Conservation (phyloP, 1,139 yeast genomes). For the Zygosaccharomyces sapae region DNA sequence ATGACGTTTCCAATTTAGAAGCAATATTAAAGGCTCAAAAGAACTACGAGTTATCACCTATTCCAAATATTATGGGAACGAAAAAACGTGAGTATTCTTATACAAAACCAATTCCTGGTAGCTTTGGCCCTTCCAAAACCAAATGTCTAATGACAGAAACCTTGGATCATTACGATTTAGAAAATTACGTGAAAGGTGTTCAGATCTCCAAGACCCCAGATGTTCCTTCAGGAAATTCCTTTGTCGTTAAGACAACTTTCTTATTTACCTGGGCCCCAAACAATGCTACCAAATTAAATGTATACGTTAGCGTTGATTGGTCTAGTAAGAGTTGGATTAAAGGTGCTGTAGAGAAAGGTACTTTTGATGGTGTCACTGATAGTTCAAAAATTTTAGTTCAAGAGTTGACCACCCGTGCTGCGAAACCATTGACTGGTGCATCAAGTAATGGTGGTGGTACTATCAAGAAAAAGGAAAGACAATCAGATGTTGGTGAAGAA, state of each 20-base stretch:
- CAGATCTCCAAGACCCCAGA: conserved; percentile 83
- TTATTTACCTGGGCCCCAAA: conserved; percentile 63
- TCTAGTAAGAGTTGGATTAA: conserved; percentile 48
- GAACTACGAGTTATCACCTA: conserved; percentile 60
- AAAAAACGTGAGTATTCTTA: conserved; percentile 60
- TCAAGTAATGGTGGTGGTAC: background rate
- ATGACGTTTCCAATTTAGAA: conserved; percentile 53
- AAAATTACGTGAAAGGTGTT: conserved; percentile 53
- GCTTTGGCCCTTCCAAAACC: conserved; percentile 94
- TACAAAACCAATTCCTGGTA: conserved; percentile 71
- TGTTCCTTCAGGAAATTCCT: conserved; percentile 87
- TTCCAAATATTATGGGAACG: conserved; percentile 45
- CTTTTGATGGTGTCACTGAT: conserved; percentile 61
- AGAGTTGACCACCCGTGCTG: conserved; percentile 37
- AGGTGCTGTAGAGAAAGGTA: conserved; percentile 56
- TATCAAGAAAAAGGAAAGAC: conserved; percentile 13
- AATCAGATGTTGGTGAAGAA: conserved; percentile 16
- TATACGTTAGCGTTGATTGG: conserved; percentile 77
- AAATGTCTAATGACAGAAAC: conserved; percentile 71
- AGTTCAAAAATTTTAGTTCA: conserved; percentile 47
- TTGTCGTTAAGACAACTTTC: conserved; percentile 64
- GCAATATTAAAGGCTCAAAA: conserved; percentile 58
- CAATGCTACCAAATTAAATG: conserved; percentile 63
- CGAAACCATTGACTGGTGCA: conserved; percentile 18
- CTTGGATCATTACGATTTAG: conserved; percentile 56